These are phyloP conservation scores for Trichoderma asperellum DNA, from an alignment of 2,329 filamentous ascomycete species.

Conservation along the genomic window DNA sequence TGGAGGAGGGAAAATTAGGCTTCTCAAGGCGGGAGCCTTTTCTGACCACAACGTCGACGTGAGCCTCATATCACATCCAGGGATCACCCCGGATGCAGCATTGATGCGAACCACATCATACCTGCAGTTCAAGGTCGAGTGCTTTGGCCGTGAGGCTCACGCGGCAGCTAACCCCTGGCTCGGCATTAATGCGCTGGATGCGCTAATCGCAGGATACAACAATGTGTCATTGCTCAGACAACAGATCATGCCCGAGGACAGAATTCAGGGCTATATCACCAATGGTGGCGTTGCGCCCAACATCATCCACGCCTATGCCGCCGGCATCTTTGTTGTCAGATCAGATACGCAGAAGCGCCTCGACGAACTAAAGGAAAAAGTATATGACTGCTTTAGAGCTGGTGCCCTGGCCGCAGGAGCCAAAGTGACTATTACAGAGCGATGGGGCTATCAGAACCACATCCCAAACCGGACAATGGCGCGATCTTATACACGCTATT, in stretches of 20 bases:
- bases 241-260: slow-evolving; percentile 56
- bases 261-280: slow-evolving; percentile 55
- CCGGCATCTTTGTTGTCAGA: slow-evolving; percentile 50
- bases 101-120: slow-evolving; percentile 58
- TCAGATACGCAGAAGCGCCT: slow-evolving; percentile 49
- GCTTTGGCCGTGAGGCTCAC: slow-evolving; percentile 57
- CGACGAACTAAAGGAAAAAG: slow-evolving; percentile 45
- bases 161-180: slow-evolving; percentile 60
- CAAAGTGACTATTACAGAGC: slow-evolving; percentile 45
- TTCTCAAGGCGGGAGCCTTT: slow-evolving; percentile 48
- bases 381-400: slow-evolving; percentile 46
- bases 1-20: slow-evolving; percentile 53
- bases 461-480: slow-evolving; percentile 57
- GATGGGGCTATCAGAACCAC: slow-evolving; percentile 56
- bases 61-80: slow-evolving; percentile 35
- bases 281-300: slow-evolving; percentile 57
- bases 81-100: slow-evolving; percentile 48
- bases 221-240: slow-evolving; percentile 56
- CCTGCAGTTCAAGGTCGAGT: slow-evolving; percentile 53
- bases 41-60: slow-evolving; percentile 30
- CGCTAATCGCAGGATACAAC: slow-evolving; percentile 53
- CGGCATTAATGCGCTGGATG: slow-evolving; percentile 62
- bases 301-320: slow-evolving; percentile 57
- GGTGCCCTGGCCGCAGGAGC: slow-evolving; percentile 51
- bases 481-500: slow-evolving; percentile 49